A percentile compares a stretch with the other conserved stretches of the same genome.
Conservation (phyloP, 73 alveolate genomes). For the Paramecium sexaurelia region DNA sequence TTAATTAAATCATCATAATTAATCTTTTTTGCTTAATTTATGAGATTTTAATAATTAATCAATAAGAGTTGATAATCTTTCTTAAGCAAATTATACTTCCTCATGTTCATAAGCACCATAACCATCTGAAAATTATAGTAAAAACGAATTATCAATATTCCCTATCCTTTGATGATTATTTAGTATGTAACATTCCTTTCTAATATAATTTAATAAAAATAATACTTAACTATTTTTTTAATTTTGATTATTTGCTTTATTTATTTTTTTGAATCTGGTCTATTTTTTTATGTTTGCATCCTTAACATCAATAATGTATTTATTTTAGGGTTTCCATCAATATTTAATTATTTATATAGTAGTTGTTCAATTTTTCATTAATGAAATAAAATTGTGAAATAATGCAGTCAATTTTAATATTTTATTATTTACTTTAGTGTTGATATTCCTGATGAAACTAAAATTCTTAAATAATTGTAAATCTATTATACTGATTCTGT, state of each 20-base stretch:
- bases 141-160: conserved; percentile 72
- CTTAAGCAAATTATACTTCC: conserved; percentile 85
- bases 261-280: conserved; percentile 16
- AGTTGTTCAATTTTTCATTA: background rate
- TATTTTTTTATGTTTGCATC: background rate
- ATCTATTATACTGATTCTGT: background rate
- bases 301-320: background rate
- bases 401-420: background rate
- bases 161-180: conserved; percentile 9
- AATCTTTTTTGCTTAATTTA: conserved; percentile 22
- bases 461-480: background rate
- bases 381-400: background rate
- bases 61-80: conserved; percentile 72
- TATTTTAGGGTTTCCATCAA: background rate
- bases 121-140: conserved; percentile 97
- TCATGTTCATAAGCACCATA: conserved; percentile 96
- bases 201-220: background rate
- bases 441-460: conserved; percentile 12
- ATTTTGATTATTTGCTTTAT: background rate
- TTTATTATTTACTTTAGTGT: background rate
- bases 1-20: conserved; percentile 23
- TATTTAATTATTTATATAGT: background rate
- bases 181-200: conserved; percentile 53
- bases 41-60: conserved; percentile 55
- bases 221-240: background rate